A percentile compares a stretch with the other conserved stretches of the same genome.
Evolutionary conservation across 805 yeast species (phyloP).

Genomic region (Saturnispora halmiae): DNA sequence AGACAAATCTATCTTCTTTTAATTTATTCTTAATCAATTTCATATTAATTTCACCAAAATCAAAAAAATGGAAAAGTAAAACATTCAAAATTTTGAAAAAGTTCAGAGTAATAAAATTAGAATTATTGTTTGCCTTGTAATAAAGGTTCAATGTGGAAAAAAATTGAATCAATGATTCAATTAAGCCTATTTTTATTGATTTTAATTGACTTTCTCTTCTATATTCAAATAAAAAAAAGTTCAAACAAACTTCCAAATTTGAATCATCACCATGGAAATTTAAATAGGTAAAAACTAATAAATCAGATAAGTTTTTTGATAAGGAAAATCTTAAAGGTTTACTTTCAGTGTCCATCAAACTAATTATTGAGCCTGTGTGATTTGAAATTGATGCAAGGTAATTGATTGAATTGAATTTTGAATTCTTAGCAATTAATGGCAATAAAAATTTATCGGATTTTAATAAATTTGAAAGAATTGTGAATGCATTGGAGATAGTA

Average conservation of each 20-base stretch:
- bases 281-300: slow-evolving; percentile 26
- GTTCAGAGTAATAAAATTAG: slow-evolving; percentile 25
- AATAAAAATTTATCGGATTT: slow-evolving; percentile 27
- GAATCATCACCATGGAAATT: slow-evolving; percentile 22
- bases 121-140: slow-evolving; percentile 19
- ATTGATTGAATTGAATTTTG: slow-evolving; percentile 14
- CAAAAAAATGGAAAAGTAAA: slow-evolving; percentile 21
- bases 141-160: slow-evolving; percentile 26
- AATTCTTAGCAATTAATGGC: slow-evolving; percentile 21
- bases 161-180: slow-evolving; percentile 27
- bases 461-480: slow-evolving; percentile 22
- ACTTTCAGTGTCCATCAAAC: slow-evolving; percentile 23
- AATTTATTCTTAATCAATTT: slow-evolving; percentile 12
- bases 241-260: slow-evolving; percentile 22
- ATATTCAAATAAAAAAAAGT: slow-evolving; percentile 17
- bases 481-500: slow-evolving; percentile 24
- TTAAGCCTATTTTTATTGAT: slow-evolving; percentile 20
- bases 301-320: slow-evolving; percentile 26
- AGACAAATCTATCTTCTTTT: slow-evolving; percentile 16
- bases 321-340: slow-evolving; percentile 24
- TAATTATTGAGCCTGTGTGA: slow-evolving; percentile 16
- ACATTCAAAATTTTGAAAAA: slow-evolving; percentile 23
- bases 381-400: slow-evolving; percentile 20
- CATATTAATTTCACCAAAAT: slow-evolving; percentile 11
- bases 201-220: slow-evolving; percentile 13